Evolutionary conservation across 2,329 filamentous ascomycete genomes (phyloP).

Genomic region (Coleophoma cylindrospora): DNA sequence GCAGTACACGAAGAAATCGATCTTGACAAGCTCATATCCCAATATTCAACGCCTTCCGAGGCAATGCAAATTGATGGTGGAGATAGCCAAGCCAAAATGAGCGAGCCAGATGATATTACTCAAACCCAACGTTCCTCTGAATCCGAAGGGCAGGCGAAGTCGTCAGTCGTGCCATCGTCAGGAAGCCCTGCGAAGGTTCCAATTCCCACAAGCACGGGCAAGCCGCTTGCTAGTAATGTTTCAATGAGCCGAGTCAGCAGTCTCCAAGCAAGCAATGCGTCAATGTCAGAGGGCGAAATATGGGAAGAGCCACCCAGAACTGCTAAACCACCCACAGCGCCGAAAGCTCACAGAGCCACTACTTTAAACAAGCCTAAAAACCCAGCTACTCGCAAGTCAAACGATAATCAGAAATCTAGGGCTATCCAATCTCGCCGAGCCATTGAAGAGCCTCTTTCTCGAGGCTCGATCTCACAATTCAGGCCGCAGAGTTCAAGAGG

Average conservation of each 20-base stretch:
- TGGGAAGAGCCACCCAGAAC: constrained; percentile 20
- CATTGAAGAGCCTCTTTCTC: constrained; percentile 12
- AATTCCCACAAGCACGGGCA: background rate
- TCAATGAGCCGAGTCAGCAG: constrained; percentile 6
- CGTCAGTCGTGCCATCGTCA: constrained; percentile 13
- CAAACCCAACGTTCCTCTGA: too few relatives aligned
- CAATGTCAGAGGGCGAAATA: constrained; percentile 26
- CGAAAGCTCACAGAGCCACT: constrained; percentile 10
- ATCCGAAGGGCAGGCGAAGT: constrained; percentile 5
- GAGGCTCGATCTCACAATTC: constrained; percentile 9
- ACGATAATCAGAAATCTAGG: constrained; percentile 8
- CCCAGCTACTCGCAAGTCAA: constrained; percentile 7
- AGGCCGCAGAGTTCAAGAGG: constrained; percentile 6
- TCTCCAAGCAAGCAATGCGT: constrained; percentile 15
- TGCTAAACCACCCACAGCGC: constrained; percentile 9
- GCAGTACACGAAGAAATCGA: constrained; percentile 1
- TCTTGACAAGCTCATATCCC: constrained; percentile 2
- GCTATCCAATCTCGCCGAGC: background rate
- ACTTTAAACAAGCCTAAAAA: constrained; percentile 11
- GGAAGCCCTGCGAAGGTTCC: constrained; percentile 14
- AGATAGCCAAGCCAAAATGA: too few relatives aligned
- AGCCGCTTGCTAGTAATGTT: constrained; percentile 7
- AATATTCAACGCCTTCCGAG: constrained; percentile 1
- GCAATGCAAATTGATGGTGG: background rate
- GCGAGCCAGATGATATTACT: too few relatives aligned